These are phyloP conservation scores for Claviceps fusiformis DNA, from an alignment of 2,329 filamentous ascomycete species.

Conservation along the genomic window DNA sequence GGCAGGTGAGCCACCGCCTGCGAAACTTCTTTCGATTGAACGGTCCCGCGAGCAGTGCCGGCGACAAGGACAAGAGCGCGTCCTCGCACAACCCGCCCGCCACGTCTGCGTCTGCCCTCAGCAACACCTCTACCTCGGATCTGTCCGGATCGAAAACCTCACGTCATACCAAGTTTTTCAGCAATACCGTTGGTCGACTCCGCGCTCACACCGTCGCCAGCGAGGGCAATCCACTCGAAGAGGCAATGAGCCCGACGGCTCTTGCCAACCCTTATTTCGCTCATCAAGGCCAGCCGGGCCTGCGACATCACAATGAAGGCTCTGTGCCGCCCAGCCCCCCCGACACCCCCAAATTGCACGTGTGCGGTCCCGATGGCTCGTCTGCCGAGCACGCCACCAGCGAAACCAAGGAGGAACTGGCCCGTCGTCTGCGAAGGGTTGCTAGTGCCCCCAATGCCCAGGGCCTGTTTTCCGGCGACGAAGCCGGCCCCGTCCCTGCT, in stretches of 20 bases:
- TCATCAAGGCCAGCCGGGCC: constrained; percentile 84
- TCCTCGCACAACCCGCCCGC: not conserved
- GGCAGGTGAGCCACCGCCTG: constrained; percentile 53
- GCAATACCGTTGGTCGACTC: constrained; percentile 71
- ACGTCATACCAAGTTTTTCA: constrained; percentile 80
- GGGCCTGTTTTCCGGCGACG: constrained; percentile 57
- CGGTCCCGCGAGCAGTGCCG: constrained; percentile 25
- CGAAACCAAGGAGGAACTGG: constrained; percentile 84
- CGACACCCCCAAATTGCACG: constrained; percentile 69
- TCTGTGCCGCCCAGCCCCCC: constrained; percentile 88
- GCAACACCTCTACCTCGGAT: constrained; percentile 6
- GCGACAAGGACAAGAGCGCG: constrained; percentile 21
- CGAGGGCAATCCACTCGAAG: constrained; percentile 82
- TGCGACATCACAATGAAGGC: constrained; percentile 89
- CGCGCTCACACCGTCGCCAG: constrained; percentile 83
- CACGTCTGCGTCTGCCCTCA: constrained; percentile 7
- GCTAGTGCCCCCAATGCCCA: constrained; percentile 96
- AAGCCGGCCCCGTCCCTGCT: constrained; percentile 6
- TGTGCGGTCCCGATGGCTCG: constrained; percentile 51
- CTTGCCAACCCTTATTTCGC: constrained; percentile 95
- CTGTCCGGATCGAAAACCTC: constrained; percentile 41
- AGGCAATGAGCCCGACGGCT: constrained; percentile 79
- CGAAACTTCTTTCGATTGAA: constrained; percentile 62
- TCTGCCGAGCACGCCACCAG: constrained; percentile 56
- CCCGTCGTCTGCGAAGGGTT: constrained; percentile 81